Conservation (phyloP, 2,329 filamentous ascomycete genomes). For the Pseudocercospora crystallina region DNA sequence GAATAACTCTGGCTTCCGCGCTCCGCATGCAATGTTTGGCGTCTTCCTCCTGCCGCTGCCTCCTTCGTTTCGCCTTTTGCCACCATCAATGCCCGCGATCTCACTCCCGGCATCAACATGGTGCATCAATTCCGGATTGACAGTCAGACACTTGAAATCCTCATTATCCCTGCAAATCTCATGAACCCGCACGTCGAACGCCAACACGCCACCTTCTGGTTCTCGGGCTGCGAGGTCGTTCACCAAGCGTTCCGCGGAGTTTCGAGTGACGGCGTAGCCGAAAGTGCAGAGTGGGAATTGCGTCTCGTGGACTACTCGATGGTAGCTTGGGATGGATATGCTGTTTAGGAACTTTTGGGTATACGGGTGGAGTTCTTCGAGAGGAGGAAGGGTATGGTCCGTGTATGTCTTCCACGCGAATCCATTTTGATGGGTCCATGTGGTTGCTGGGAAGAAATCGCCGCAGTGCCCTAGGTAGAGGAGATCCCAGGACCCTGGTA, state of each 20-base stretch:
- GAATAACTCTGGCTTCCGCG: slow-evolving; percentile 41
- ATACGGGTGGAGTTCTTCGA: slow-evolving; percentile 38
- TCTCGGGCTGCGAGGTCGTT: slow-evolving; percentile 38
- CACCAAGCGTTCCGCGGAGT: slow-evolving; percentile 35
- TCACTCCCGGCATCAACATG: slow-evolving; percentile 37
- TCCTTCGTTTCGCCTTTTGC: slow-evolving; percentile 8
- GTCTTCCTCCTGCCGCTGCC: slow-evolving; percentile 13
- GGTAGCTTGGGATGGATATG: slow-evolving; percentile 38
- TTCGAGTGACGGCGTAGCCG: slow-evolving; percentile 44
- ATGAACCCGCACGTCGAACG: slow-evolving; percentile 44
- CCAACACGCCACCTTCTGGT: slow-evolving; percentile 31
- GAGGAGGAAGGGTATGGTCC: slow-evolving; percentile 40
- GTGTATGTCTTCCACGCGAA: slow-evolving; percentile 17
- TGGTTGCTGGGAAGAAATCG: slow-evolving; percentile 38
- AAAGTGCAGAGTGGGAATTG: slow-evolving; percentile 48
- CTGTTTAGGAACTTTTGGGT: slow-evolving; percentile 39
- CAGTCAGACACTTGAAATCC: slow-evolving; percentile 37
- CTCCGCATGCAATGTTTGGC: slow-evolving; percentile 37
- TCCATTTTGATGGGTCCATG: slow-evolving; percentile 12
- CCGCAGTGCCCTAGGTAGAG: slow-evolving; percentile 46
- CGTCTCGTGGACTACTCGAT: slow-evolving; percentile 42
- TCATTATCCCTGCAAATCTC: slow-evolving; percentile 39
- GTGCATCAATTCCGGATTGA: slow-evolving; percentile 43
- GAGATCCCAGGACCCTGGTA: slow-evolving; percentile 39
- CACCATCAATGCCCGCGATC: slow-evolving; percentile 36